phyloP scores from a whole-genome alignment of 2,329 filamentous ascomycete genomes.

The Calonectria henricotiae region DNA sequence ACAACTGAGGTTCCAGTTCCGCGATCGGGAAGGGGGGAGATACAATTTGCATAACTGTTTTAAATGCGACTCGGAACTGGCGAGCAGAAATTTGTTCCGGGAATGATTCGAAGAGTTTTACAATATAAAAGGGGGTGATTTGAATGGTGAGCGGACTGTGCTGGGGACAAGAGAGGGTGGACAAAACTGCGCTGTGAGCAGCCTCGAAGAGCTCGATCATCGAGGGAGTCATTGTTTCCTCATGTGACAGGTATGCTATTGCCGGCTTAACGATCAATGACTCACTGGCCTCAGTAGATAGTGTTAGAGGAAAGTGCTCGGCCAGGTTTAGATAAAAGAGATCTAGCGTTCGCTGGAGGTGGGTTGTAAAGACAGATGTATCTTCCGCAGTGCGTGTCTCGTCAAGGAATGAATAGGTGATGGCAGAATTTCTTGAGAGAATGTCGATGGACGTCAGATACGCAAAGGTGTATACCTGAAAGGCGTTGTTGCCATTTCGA shows the following conservation, averaged over 20 bases:
- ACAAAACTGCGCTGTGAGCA: slow-evolving; percentile 86
- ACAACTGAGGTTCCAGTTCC: slow-evolving; percentile 81
- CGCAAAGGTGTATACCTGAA: slow-evolving; percentile 89
- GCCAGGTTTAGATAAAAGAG: slow-evolving; percentile 91
- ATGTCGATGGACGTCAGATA: slow-evolving; percentile 88
- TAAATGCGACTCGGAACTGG: slow-evolving; percentile 92
- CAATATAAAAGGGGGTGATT: slow-evolving; percentile 87
- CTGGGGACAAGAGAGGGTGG: slow-evolving; percentile 85
- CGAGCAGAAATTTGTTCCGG: slow-evolving; percentile 84
- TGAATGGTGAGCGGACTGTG: slow-evolving; percentile 80
- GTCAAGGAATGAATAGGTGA: slow-evolving; percentile 78
- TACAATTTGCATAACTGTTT: slow-evolving; percentile 86
- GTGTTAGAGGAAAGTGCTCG: slow-evolving; percentile 83
- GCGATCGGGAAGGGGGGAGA: slow-evolving; percentile 85
- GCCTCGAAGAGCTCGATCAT: slow-evolving; percentile 83
- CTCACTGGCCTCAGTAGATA: slow-evolving; percentile 80
- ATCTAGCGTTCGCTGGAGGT: slow-evolving; percentile 80
- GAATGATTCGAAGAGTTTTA: slow-evolving; percentile 85
- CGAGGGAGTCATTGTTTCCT: slow-evolving; percentile 62
- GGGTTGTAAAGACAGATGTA: slow-evolving; percentile 46
- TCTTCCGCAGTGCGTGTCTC: slow-evolving; percentile 69
- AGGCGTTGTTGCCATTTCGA: slow-evolving; percentile 79
- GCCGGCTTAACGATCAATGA: slow-evolving; percentile 82
- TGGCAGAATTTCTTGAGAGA: slow-evolving; percentile 78
- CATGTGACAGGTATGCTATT: slow-evolving; percentile 77